phyloP scores from a whole-genome alignment of 2,329 filamentous ascomycete genomes.

The Cercospora sp. region DNA sequence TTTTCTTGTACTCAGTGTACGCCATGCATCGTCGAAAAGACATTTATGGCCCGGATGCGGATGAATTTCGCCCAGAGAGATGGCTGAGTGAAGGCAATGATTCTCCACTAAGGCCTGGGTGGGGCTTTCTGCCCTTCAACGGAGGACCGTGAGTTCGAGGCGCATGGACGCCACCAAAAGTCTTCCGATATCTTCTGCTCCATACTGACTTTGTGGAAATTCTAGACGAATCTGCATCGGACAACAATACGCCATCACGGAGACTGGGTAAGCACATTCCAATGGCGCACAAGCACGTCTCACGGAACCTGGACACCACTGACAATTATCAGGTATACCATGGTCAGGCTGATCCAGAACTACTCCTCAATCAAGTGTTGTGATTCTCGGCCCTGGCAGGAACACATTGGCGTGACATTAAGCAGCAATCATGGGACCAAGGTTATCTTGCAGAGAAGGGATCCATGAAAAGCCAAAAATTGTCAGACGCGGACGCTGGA shows the following conservation, averaged over 20 bases:
- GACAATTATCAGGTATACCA: not conserved
- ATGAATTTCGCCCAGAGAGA: not conserved
- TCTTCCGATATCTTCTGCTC: no score
- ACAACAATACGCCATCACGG: not conserved
- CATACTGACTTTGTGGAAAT: no score
- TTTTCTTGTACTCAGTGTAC: not conserved
- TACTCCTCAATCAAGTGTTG: not conserved
- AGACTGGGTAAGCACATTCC: not conserved
- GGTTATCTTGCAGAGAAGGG: not conserved
- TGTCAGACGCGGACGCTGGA: no score
- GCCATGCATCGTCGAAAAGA: not conserved
- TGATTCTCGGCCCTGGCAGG: not conserved
- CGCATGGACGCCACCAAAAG: no score
- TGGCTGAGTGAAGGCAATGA: not conserved
- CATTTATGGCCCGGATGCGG: not conserved
- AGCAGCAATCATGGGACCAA: not conserved
- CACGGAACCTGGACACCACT: not conserved
- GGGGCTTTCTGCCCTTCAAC: not conserved
- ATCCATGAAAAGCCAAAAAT: no score
- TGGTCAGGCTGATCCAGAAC: not conserved
- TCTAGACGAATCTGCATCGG: not conserved
- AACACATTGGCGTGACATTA: not conserved
- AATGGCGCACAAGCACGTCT: not conserved
- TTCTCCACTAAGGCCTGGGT: not conserved
- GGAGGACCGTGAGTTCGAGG: not conserved